Percentiles rank a stretch among this genome's conserved stretches.
These are phyloP conservation scores for Fistulifera solaris DNA, from an alignment of 108 stramenopile genomes.

Conservation along the genomic window DNA sequence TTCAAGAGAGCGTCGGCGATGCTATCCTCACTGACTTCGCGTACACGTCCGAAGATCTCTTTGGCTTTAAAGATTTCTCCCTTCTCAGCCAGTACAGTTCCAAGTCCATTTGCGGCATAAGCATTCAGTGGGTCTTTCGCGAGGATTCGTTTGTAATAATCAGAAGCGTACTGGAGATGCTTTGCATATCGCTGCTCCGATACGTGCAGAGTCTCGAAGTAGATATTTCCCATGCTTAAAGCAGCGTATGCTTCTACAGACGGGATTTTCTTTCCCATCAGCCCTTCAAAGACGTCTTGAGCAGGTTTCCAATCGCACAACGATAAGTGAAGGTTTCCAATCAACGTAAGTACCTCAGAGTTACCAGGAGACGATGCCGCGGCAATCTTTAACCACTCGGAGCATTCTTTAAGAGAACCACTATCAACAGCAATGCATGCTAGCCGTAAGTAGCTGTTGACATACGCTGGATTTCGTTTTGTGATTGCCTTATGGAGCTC, in stretches of 20 bases:
- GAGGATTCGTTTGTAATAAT: slow-evolving; percentile 66
- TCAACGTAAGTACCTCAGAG: slow-evolving; percentile 76
- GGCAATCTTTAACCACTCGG: slow-evolving; percentile 81
- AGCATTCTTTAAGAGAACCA: slow-evolving; percentile 76
- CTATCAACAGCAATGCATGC: slow-evolving; percentile 84
- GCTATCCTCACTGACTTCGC: slow-evolving; percentile 77
- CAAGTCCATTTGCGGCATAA: slow-evolving; percentile 82
- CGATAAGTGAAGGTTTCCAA: slow-evolving; percentile 83
- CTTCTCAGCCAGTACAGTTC: slow-evolving; percentile 82
- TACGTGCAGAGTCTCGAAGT: slow-evolving; percentile 68
- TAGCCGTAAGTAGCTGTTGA: slow-evolving; percentile 73
- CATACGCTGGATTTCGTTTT: slow-evolving; percentile 75
- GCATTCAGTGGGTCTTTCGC: slow-evolving; percentile 81
- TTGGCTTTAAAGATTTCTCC: slow-evolving; percentile 78
- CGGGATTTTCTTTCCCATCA: slow-evolving; percentile 63
- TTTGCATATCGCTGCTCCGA: slow-evolving; percentile 58
- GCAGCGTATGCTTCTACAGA: slow-evolving; percentile 79
- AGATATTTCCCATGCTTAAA: slow-evolving; percentile 80
- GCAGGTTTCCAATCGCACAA: slow-evolving; percentile 76
- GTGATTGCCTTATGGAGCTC: slow-evolving; percentile 83
- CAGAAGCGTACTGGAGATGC: slow-evolving; percentile 68
- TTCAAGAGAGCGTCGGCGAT: slow-evolving; percentile 76
- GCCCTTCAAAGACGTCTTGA: slow-evolving; percentile 74
- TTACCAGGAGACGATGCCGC: slow-evolving; percentile 74
- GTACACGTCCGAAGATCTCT: slow-evolving; percentile 77